phyloP scores from a whole-genome alignment of 257 asterid genomes.

The Jacaranda mimosifolia region DNA sequence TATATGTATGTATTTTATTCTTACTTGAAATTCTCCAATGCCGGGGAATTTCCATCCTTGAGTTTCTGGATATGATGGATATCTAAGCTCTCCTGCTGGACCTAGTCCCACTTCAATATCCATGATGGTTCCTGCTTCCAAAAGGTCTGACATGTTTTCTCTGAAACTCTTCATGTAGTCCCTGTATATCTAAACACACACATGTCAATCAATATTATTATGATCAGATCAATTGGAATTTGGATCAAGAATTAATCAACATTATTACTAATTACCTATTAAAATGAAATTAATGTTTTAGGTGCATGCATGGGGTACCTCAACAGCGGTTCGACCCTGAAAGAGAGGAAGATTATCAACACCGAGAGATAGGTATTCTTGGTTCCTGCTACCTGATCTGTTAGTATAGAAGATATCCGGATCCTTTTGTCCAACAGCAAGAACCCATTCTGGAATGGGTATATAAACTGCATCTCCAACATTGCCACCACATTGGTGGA shows the following conservation, averaged over 20 bases:
- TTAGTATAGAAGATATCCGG: slow-evolving; percentile 77
- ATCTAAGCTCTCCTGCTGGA: slow-evolving; percentile 89
- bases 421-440: slow-evolving; percentile 50
- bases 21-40: slow-evolving; percentile 84
- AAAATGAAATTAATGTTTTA: background rate
- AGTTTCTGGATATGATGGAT: slow-evolving; percentile 77
- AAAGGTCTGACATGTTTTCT: slow-evolving; percentile 66
- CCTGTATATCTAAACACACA: slow-evolving; percentile 61
- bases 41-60: slow-evolving; percentile 91
- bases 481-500: slow-evolving; percentile 93
- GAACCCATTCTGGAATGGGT: slow-evolving; percentile 79
- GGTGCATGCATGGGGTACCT: slow-evolving; percentile 47
- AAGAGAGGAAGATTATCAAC: slow-evolving; percentile 74
- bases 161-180: slow-evolving; percentile 81
- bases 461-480: slow-evolving; percentile 73
- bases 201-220: background rate
- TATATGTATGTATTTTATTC: background rate
- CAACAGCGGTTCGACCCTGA: slow-evolving; percentile 71
- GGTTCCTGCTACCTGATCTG: slow-evolving; percentile 57
- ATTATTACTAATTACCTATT: too few species aligned
- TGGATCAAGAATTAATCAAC: background rate
- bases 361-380: slow-evolving; percentile 76
- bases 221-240: background rate
- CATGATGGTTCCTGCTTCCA: slow-evolving; percentile 60
- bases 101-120: slow-evolving; percentile 93